A percentile compares a stretch with the other conserved stretches of the same genome.
Evolutionary conservation across 2,329 filamentous ascomycete species (phyloP).

Genomic region (Pseudomassariella vexata): DNA sequence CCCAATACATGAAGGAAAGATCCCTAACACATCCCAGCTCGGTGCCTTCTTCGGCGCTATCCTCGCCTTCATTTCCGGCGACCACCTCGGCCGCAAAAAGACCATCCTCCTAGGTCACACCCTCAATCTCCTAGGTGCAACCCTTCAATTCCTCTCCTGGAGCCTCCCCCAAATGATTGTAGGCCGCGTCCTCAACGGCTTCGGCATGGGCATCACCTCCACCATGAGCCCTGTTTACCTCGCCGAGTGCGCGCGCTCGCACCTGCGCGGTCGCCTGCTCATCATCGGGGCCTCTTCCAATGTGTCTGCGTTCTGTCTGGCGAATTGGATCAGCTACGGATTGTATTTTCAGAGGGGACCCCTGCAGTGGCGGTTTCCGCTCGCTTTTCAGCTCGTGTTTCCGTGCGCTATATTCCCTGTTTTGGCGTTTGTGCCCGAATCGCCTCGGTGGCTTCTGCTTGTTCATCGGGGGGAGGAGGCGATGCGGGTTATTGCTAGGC

Average conservation of each 20-base stretch:
- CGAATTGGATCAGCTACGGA: slow-evolving; percentile 41
- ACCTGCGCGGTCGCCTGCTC: slow-evolving; percentile 18
- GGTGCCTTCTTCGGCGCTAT: slow-evolving; percentile 67
- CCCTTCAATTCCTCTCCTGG: slow-evolving; percentile 39
- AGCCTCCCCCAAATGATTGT: slow-evolving; percentile 21
- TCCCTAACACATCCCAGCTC: no score
- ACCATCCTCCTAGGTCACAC: slow-evolving; percentile 57
- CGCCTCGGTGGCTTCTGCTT: slow-evolving; percentile 40
- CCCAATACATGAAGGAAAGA: no score
- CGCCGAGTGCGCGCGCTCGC: slow-evolving; percentile 20
- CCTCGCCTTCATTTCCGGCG: slow-evolving; percentile 57
- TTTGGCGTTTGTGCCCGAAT: slow-evolving; percentile 24
- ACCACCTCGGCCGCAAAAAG: slow-evolving; percentile 60
- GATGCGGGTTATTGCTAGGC: slow-evolving; percentile 47
- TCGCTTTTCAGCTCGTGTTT: slow-evolving; percentile 31
- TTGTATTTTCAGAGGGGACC: slow-evolving; percentile 26
- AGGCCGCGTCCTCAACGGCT: slow-evolving; percentile 20
- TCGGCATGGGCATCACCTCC: slow-evolving; percentile 23
- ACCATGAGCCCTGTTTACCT: slow-evolving; percentile 23
- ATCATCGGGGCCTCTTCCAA: slow-evolving; percentile 26
- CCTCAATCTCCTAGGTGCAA: slow-evolving; percentile 58
- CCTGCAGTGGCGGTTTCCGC: slow-evolving; percentile 29
- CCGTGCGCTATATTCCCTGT: slow-evolving; percentile 26
- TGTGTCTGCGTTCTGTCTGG: slow-evolving; percentile 31
- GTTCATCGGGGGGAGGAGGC: slow-evolving; percentile 40